Base-by-base conservation (phyloP, 2,329 filamentous ascomycete genomes). In the Fusarium ambrosium region DNA sequence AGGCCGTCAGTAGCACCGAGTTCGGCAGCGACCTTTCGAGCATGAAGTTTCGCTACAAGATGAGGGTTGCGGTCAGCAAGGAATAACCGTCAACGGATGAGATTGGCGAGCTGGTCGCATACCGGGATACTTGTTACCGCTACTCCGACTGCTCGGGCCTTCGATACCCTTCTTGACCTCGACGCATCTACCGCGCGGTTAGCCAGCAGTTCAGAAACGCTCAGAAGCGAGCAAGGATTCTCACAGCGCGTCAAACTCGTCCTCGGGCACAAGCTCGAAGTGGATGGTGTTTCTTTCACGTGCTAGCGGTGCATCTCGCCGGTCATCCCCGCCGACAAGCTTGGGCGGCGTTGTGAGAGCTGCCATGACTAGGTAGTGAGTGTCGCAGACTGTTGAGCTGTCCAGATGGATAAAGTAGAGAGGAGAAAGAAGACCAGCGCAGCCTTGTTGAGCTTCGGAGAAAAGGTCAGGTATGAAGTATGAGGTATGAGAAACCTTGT, bases 181-280 rank as follows among this genome's bases (percentile, higher is more conserved):
- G 68, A 88, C 84, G 43, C 72, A 80, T 24, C 80, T 82, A 43
- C 61, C 39, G 53, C 60, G 22, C 14, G 62, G 36, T 72, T 45
- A 73, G 66, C 65, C 36, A 58, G 24, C 9, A 29, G 48, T 5
- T 27, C 48, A 45, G 20, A 18, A 16, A 32, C 8, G 16, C 48
- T 16, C 27, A 37, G 37, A 20, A 22, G 24, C 27, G 32, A 55
- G 16, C 16, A 24, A 41, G 37, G 84, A 55, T 55, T 20, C 87
- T 75, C 81, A 90, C 88, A 90, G 81, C 53, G 87, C 87, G 78
- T 89, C 88, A 74, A 89, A 89, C 79, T 89, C 88, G 41, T 89
- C 85, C 65, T 88, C 85, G 32, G 83, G 73, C 45, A 89, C 82
- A 68, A 88, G 77, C 69, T 86, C 78, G 53, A 77, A 79, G 45